Percentiles rank a stretch among this genome's conserved stretches.
These are phyloP conservation scores for Trichoderma harzianum DNA, from an alignment of 2,329 filamentous ascomycete genomes.

Conservation along the genomic window DNA sequence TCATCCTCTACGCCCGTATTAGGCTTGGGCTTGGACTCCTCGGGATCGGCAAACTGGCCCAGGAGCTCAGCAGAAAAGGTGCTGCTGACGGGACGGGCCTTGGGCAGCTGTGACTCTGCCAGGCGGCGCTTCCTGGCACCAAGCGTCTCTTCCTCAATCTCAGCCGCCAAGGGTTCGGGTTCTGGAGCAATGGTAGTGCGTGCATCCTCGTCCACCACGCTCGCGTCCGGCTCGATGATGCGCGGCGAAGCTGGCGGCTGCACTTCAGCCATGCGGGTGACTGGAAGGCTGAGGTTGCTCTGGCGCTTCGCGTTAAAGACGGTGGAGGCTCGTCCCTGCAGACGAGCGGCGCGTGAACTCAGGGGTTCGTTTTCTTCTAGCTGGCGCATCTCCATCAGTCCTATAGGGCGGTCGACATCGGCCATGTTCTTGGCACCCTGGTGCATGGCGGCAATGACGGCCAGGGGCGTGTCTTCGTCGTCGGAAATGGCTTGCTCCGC, in stretches of 20 bases:
- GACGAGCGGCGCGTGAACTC: slow-evolving; percentile 69
- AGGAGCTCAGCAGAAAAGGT: slow-evolving; percentile 69
- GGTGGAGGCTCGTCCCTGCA: slow-evolving; percentile 60
- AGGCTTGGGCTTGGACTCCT: slow-evolving; percentile 34
- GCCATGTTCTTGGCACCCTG: slow-evolving; percentile 49
- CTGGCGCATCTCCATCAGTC: slow-evolving; percentile 75
- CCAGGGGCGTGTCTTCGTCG: slow-evolving; percentile 86
- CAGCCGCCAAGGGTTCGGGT: slow-evolving; percentile 25
- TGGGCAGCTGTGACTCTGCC: slow-evolving; percentile 49
- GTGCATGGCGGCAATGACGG: slow-evolving; percentile 65
- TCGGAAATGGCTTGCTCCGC: slow-evolving; percentile 46
- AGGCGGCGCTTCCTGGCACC: slow-evolving; percentile 63
- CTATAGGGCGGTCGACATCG: slow-evolving; percentile 63
- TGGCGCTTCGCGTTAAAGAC: slow-evolving; percentile 39
- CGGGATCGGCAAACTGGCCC: slow-evolving; percentile 56
- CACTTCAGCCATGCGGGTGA: slow-evolving; percentile 16
- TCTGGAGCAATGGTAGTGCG: background rate
- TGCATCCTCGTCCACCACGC: background rate
- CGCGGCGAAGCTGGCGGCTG: slow-evolving; percentile 24
- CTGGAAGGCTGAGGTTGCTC: slow-evolving; percentile 37
- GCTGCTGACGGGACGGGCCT: slow-evolving; percentile 57
- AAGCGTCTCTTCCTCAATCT: slow-evolving; percentile 62
- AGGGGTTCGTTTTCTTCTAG: slow-evolving; percentile 91
- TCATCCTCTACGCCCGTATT: slow-evolving; percentile 56
- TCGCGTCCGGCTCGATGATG: slow-evolving; percentile 30